Evolutionary conservation across 306 rosid species (phyloP).

Genomic region (Dalbergia oliveri): DNA sequence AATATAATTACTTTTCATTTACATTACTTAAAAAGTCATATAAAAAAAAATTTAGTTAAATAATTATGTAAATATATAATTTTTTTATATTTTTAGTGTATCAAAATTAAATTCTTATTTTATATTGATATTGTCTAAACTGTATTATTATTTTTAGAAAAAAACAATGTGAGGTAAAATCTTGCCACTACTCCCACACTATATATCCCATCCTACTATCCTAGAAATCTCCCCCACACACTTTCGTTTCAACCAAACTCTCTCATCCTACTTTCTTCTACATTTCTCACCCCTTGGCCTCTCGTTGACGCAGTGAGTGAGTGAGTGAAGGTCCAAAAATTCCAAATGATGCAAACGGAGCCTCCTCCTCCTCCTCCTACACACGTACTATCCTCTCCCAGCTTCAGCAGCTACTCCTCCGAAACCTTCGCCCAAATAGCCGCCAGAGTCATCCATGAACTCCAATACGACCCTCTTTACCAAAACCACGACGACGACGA

Average conservation of each 20-base stretch:
- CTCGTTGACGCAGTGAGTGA: neutral
- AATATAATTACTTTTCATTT: no score
- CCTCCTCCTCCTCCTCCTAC: conserved; percentile 39
- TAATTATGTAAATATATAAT: no score
- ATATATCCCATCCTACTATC: neutral
- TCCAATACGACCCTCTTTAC: conserved; percentile 44
- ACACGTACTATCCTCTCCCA: conserved; percentile 64
- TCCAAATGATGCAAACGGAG: conserved; percentile 50
- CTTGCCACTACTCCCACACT: neutral
- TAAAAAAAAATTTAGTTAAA: no score
- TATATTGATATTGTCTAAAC: no score
- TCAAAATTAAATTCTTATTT: no score
- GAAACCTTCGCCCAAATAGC: conserved; percentile 72
- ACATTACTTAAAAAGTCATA: no score
- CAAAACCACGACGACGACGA: neutral
- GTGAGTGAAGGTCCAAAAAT: neutral
- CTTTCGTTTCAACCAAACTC: conserved; percentile 28
- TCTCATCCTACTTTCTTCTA: neutral
- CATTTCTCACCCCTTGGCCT: neutral
- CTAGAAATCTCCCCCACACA: neutral
- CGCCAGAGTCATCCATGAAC: conserved; percentile 69
- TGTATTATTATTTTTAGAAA: neutral
- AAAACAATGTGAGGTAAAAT: neutral
- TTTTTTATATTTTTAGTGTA: no score
- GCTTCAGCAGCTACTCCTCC: conserved; percentile 76